Percentiles rank a stretch among this genome's conserved stretches.
phyloP scores from a whole-genome alignment of 2,329 filamentous ascomycete species.

The Neofusicoccum laricinum region DNA sequence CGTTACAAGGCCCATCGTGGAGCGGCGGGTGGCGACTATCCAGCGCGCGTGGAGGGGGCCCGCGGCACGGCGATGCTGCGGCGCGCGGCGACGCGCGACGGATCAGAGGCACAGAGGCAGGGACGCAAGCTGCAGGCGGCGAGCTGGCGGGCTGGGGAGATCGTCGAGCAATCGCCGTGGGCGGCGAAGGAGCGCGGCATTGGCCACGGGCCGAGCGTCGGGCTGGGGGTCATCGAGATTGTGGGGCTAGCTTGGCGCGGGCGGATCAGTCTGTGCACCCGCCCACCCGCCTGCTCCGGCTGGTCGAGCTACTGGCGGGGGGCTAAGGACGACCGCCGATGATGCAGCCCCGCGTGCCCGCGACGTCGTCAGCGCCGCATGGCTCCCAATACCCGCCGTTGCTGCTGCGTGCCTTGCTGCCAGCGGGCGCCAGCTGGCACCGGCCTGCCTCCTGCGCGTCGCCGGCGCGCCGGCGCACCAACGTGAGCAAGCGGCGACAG shows the following conservation, averaged over 20 bases:
- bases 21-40: slow-evolving; percentile 6
- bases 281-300: slow-evolving; percentile 5
- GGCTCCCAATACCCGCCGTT: too few relatives aligned
- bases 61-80: too few relatives aligned
- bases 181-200: too few relatives aligned
- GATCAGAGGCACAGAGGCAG: too few relatives aligned
- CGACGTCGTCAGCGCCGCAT: neutral
- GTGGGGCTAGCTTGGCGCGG: slow-evolving; percentile 7
- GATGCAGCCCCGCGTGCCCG: neutral
- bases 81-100: neutral
- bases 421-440: neutral
- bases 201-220: neutral
- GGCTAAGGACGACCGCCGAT: neutral
- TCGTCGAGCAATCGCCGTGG: too few relatives aligned
- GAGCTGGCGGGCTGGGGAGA: too few relatives aligned
- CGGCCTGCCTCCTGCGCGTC: too few relatives aligned
- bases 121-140: too few relatives aligned
- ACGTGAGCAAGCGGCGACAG: neutral
- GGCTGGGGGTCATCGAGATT: neutral
- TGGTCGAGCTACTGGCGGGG: neutral
- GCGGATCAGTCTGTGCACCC: neutral
- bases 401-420: too few relatives aligned
- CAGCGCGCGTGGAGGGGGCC: too few relatives aligned
- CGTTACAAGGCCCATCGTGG: neutral
- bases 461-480: neutral